A percentile compares a stretch with the other conserved stretches of the same genome.
These are phyloP conservation scores for Sherardia arvensis DNA, from an alignment of 257 asterid species.

Conservation along the genomic window DNA sequence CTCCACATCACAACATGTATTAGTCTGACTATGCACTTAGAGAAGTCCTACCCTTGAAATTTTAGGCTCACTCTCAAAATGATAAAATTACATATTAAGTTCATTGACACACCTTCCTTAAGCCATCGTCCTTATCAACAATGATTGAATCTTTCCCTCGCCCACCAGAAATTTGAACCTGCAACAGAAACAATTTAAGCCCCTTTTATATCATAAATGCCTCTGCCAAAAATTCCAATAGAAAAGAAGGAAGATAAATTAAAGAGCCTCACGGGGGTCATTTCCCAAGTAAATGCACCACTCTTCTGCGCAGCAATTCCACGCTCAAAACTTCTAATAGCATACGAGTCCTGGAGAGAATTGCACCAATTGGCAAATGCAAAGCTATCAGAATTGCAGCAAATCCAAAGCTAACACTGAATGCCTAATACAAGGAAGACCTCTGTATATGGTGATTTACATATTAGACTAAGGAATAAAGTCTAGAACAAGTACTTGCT, in stretches of 20 bases:
- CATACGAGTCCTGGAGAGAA: conserved; percentile 60
- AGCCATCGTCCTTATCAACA: conserved; percentile 73
- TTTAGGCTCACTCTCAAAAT: background rate
- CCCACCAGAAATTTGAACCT: conserved; percentile 74
- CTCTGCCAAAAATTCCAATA: background rate
- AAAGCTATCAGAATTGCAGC: background rate
- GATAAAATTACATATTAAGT: too few species aligned
- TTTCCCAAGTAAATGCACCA: conserved; percentile 93
- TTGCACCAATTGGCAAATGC: background rate
- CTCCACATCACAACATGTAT: too few species aligned
- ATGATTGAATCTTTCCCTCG: conserved; percentile 54
- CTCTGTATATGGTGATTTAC: too few species aligned
- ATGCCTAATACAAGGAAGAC: background rate
- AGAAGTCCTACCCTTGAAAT: too few species aligned
- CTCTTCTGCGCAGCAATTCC: conserved; percentile 64
- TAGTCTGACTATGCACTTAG: too few species aligned
- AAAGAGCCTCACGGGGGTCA: conserved; percentile 57
- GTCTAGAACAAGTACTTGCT: conserved; percentile 48
- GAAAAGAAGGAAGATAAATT: background rate
- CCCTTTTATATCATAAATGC: background rate
- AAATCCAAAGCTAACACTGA: background rate
- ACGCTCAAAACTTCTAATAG: conserved; percentile 86
- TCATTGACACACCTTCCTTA: conserved; percentile 47
- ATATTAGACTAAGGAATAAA: conserved; percentile 5
- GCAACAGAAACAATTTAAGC: conserved; percentile 14